Conservation (phyloP, 2,329 filamentous ascomycete genomes). For the Aureobasidium sp. region DNA sequence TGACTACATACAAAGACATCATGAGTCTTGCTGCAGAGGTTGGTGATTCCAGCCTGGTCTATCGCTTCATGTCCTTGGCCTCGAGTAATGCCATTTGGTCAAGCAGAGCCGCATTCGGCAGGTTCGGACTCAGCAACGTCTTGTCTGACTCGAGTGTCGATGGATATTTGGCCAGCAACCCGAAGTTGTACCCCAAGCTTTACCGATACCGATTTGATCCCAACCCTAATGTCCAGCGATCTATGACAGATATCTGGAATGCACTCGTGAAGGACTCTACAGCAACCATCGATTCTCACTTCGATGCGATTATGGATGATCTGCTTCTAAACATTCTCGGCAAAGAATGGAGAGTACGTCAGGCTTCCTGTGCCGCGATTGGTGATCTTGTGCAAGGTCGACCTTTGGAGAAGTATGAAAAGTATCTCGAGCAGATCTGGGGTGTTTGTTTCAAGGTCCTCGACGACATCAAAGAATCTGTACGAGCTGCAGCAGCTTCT, state of each 20-base stretch:
- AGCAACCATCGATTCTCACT: slow-evolving; percentile 68
- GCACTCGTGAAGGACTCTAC: slow-evolving; percentile 85
- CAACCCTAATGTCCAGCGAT: slow-evolving; percentile 82
- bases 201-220: slow-evolving; percentile 94
- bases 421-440: slow-evolving; percentile 81
- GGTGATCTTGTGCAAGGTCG: slow-evolving; percentile 80
- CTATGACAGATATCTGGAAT: slow-evolving; percentile 98
- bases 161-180: slow-evolving; percentile 67
- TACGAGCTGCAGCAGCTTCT: slow-evolving; percentile 70
- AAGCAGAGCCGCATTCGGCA: slow-evolving; percentile 89
- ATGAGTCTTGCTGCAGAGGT: slow-evolving; percentile 93
- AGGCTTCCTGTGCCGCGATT: slow-evolving; percentile 87
- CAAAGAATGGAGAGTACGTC: slow-evolving; percentile 85
- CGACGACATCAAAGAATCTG: slow-evolving; percentile 91
- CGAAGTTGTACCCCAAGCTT: slow-evolving; percentile 90
- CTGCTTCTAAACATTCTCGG: slow-evolving; percentile 78
- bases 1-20: slow-evolving; percentile 97
- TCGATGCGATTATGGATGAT: slow-evolving; percentile 83
- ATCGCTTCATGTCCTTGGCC: slow-evolving; percentile 96
- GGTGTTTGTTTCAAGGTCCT: slow-evolving; percentile 79
- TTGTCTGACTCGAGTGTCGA: slow-evolving; percentile 72
- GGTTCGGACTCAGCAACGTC: slow-evolving; percentile 87
- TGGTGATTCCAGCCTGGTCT: slow-evolving; percentile 90
- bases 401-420: slow-evolving; percentile 61
- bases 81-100: slow-evolving; percentile 96